These are phyloP conservation scores for Lachnellula willkommii DNA, from an alignment of 2,329 filamentous ascomycete species.

Conservation along the genomic window DNA sequence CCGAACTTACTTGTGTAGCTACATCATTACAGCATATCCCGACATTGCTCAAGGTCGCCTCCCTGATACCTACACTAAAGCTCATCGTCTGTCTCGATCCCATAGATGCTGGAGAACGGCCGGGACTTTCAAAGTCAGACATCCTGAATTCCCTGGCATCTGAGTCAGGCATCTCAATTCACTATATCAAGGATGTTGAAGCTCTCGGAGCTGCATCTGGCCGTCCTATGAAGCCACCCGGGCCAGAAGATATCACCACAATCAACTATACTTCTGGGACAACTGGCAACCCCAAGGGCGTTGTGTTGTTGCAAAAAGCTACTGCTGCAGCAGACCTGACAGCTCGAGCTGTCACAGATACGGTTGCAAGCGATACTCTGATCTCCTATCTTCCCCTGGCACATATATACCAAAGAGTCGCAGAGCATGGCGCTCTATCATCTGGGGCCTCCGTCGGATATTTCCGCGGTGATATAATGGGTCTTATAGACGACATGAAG, in stretches of 20 bases:
- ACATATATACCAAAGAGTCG: constrained; percentile 85
- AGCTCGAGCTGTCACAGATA: constrained; percentile 49
- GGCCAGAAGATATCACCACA: constrained; percentile 72
- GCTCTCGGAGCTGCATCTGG: constrained; percentile 67
- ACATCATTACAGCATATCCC: constrained; percentile 78
- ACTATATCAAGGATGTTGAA: constrained; percentile 77
- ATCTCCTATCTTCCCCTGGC: constrained; percentile 90
- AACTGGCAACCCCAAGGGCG: constrained; percentile 77
- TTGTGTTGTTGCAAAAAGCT: constrained; percentile 74
- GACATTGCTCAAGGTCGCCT: constrained; percentile 69
- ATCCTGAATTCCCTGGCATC: constrained; percentile 71
- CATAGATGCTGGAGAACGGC: constrained; percentile 70
- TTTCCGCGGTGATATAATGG: constrained; percentile 86
- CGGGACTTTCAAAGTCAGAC: constrained; percentile 71
- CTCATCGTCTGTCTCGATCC: constrained; percentile 82
- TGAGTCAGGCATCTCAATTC: constrained; percentile 70
- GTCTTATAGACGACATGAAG: constrained; percentile 88
- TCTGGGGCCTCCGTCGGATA: constrained; percentile 75
- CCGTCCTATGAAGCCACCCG: constrained; percentile 65
- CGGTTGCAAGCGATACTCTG: constrained; percentile 52
- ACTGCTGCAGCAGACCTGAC: constrained; percentile 68
- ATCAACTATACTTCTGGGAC: constrained; percentile 90
- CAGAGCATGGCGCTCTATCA: constrained; percentile 70
- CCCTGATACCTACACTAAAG: constrained; percentile 75
- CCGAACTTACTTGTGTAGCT: constrained; percentile 67